Evolutionary conservation across 192 early-diverging fungal species (phyloP).

Genomic region (Backusella tarrabulga): DNA sequence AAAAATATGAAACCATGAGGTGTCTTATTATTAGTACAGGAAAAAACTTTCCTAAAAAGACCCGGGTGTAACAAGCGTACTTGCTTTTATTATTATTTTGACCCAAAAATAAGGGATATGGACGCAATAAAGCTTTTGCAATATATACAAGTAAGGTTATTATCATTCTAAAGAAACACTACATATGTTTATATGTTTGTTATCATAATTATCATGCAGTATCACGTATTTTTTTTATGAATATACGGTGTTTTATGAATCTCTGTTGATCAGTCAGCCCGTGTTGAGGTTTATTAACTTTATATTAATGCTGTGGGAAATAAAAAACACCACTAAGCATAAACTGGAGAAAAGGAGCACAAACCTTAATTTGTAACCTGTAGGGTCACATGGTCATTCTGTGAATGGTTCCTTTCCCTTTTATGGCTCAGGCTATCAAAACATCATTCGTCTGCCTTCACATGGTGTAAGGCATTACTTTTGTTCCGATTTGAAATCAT

Average conservation of each 20-base stretch:
- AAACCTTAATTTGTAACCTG: neutral
- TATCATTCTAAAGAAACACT: no score
- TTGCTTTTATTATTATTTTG: neutral
- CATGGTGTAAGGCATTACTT: neutral
- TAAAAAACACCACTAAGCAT: neutral
- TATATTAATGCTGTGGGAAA: neutral
- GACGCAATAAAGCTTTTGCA: neutral
- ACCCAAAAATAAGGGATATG: neutral
- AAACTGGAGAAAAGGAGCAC: neutral
- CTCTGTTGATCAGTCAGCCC: neutral
- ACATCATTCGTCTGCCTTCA: neutral
- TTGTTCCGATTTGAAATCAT: neutral
- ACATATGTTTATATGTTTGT: neutral
- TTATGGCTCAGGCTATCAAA: constrained; percentile 4
- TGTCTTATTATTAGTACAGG: neutral
- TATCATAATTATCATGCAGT: neutral
- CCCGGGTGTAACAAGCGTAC: neutral
- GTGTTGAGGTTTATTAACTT: neutral
- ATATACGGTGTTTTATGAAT: neutral
- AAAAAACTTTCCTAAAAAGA: neutral
- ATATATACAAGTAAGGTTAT: no score
- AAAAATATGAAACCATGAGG: neutral
- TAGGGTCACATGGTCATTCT: neutral
- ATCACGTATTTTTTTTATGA: neutral
- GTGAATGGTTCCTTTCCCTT: constrained; percentile 1